Base-by-base conservation (phyloP, 306 rosid species). In the Vigna nakashimae region DNA sequence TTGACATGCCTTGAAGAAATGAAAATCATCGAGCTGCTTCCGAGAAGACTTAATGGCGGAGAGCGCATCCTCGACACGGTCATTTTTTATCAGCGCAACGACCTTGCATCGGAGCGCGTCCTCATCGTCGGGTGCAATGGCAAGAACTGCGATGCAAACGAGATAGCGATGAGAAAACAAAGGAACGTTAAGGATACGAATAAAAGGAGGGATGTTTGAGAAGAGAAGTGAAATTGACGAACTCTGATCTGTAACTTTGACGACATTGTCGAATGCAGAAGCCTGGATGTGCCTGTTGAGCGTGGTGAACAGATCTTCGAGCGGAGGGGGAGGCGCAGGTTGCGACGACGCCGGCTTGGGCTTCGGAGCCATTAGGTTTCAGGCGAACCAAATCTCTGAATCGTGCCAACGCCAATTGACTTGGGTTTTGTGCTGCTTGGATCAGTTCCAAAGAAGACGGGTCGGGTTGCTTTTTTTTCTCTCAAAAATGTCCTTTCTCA, bases 171-270 rank as follows among this genome's bases (percentile, higher is more conserved):
- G 49, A 26, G 55, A 48, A 9, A 3, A n/a, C 11, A 55, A 46
- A 40, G 65, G 45, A 6, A 32, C 1, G 16, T 13, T 24, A 5
- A 16, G 0, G 4, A 50, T 9, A 10, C 0, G n/a, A 7, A 20
- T 20, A 20, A 32, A 49, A 75, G 3, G 6, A 58, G 65, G 58
- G 42, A 30, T 7, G 65, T 15, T 38, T 73, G 18, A 40, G 57
- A 51, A n/a, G 50, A 46, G 9, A 1, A 16, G 32, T 0, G 10
- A 69, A 68, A 71, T 51, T 24, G 8, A 76, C 76, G 49, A 9
- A 94, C 99, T 91, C 91, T 95, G 98, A 90, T 92, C 91, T 65
- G 99, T 88, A 71, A 91, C 84, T 84, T 87, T 90, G 80, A 84
- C 90, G 45, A 93, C 99, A 65, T 92, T 86, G 7, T 87, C 87